phyloP scores from a whole-genome alignment of 345 rosid species.

The Eucalyptus globulus region DNA sequence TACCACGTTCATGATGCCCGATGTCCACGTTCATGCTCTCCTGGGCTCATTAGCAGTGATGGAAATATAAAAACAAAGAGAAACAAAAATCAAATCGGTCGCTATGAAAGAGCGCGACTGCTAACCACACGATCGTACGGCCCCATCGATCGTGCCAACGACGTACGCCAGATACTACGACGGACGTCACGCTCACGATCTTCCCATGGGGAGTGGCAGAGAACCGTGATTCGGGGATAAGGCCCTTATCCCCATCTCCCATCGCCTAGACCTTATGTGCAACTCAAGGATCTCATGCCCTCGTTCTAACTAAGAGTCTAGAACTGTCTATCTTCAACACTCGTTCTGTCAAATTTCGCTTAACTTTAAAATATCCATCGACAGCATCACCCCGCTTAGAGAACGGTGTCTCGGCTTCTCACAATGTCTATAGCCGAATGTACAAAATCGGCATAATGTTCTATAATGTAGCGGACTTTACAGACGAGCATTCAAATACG shows the following conservation, averaged over 20 bases:
- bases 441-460: neutral
- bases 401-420: neutral
- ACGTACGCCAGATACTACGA: neutral
- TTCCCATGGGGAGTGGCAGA: neutral
- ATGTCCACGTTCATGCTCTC: neutral
- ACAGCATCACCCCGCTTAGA: neutral
- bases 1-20: neutral
- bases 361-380: neutral
- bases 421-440: neutral
- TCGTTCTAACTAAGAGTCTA: neutral
- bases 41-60: neutral
- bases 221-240: conserved; percentile 25
- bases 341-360: neutral
- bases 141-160: neutral
- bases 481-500: neutral
- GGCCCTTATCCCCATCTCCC: conserved; percentile 22
- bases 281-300: neutral
- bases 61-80: neutral
- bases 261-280: conserved; percentile 1
- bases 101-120: neutral
- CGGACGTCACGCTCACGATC: neutral
- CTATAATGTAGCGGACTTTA: neutral
- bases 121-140: neutral
- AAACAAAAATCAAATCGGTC: neutral
- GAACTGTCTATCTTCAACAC: neutral